These are phyloP conservation scores for Puccinia sorghi DNA, from an alignment of 1,284 basidiomycete genomes.

Conservation along the genomic window DNA sequence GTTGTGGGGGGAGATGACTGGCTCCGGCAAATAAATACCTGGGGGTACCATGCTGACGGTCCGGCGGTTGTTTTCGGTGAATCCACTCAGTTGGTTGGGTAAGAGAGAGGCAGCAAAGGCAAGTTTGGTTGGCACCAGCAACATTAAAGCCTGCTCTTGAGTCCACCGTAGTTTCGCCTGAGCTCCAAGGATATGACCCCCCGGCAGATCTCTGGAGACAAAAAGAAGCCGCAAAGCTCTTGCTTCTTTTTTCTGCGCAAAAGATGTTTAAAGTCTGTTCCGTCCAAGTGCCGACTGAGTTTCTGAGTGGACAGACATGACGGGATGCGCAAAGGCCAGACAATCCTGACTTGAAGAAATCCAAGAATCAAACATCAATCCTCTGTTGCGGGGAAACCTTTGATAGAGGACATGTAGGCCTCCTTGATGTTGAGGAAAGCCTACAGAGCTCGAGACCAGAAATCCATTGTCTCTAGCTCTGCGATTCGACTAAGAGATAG, in stretches of 20 bases:
- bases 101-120: too few species aligned
- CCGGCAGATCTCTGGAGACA: conserved; percentile 13
- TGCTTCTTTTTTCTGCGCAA: conserved; percentile 21
- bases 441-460: neutral
- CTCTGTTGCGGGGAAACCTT: neutral
- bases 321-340: conserved; percentile 23
- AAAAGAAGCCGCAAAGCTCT: neutral
- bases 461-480: neutral
- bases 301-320: conserved; percentile 15
- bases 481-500: neutral
- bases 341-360: neutral
- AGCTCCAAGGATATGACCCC: neutral
- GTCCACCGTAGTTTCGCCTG: neutral
- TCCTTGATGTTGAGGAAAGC: neutral
- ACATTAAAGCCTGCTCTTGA: neutral
- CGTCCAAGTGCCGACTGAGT: conserved; percentile 17
- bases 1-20: neutral
- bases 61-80: conserved; percentile 26
- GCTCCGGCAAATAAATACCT: conserved; percentile 10
- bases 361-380: neutral
- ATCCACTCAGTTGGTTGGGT: conserved; percentile 29
- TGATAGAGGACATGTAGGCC: neutral
- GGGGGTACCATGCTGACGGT: conserved; percentile 18
- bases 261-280: conserved; percentile 35
- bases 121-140: neutral